Conservation (phyloP, 108 stramenopile genomes). For the Schizochytrium sp. region DNA sequence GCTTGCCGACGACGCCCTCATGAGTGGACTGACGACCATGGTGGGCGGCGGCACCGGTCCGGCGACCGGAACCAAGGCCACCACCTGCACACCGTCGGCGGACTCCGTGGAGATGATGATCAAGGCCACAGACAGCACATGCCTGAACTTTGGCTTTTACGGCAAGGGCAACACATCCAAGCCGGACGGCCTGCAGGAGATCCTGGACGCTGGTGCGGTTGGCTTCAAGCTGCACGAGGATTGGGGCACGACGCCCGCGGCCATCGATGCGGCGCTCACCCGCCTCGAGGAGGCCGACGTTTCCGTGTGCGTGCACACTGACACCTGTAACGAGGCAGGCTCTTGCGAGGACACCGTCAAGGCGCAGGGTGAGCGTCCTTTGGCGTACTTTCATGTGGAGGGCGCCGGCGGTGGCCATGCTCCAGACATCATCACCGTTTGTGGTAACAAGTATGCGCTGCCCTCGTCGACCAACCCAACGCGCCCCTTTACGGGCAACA, state of each 20-base stretch:
- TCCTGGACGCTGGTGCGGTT: slow-evolving; percentile 67
- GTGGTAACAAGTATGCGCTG: slow-evolving; percentile 72
- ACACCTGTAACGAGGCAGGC: slow-evolving; percentile 90
- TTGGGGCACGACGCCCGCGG: slow-evolving; percentile 94
- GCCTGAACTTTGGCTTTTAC: slow-evolving; percentile 90
- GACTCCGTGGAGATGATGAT: slow-evolving; percentile 88
- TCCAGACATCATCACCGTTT: slow-evolving; percentile 95
- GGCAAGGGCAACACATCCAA: slow-evolving; percentile 91
- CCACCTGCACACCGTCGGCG: slow-evolving; percentile 90
- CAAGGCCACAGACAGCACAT: slow-evolving; percentile 74
- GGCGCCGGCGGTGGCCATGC: slow-evolving; percentile 91
- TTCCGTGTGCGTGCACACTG: slow-evolving; percentile 93
- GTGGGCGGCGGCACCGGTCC: slow-evolving; percentile 90
- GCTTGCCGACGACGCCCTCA: slow-evolving; percentile 83
- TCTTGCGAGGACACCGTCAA: slow-evolving; percentile 82
- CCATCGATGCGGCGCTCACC: slow-evolving; percentile 79
- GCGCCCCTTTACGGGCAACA: slow-evolving; percentile 85
- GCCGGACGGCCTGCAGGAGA: slow-evolving; percentile 41
- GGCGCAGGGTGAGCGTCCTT: slow-evolving; percentile 88
- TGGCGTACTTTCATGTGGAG: slow-evolving; percentile 85
- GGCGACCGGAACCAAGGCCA: slow-evolving; percentile 80
- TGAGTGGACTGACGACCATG: slow-evolving; percentile 85
- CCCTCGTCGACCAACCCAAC: slow-evolving; percentile 95
- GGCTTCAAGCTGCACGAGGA: slow-evolving; percentile 97
- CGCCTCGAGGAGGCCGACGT: slow-evolving; percentile 81